Evolutionary conservation across 768 basidiomycete species (phyloP), one percentile per base, ranked within the genome.

Genomic region (Termitomyces sp.): DNA sequence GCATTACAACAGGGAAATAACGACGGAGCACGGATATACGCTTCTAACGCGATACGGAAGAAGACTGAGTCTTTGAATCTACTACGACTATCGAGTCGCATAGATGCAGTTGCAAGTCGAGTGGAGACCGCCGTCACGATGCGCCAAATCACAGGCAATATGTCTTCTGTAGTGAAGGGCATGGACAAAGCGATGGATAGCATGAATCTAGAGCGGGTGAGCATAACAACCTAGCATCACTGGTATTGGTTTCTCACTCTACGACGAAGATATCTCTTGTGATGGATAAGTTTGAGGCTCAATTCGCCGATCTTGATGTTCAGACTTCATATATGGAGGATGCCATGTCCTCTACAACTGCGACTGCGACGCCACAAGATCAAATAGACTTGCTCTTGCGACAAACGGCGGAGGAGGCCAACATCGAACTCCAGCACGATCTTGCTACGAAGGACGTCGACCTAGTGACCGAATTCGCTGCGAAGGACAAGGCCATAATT

Each of bases 171-270:
- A 3, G 97, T 99, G 49, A 88, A 87, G 69, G 96, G 95, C 38
- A 98, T 99, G 97, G 97, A 99, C 73, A 92, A 90, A 71, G 97
- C 97, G 4, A 98, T 99, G 97, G 91, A 97, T 68, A 91, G 82
- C 75, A 99, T 99, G 97, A 98, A 99, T 79, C 84, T 98, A 60
- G 97, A 99, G 69, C 83, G 89, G 72, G 96, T 97, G 69, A 70
- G 87, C 78, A 43, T n/a, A 40, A 7, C 49, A 38, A 38, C 38
- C 37, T 4, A 34, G 48, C 42, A 52, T 29, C 45, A 25, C 34
- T 34, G 50, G 42, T 5, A 56, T 38, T 52, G 5, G 34, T 53
- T 12, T 55, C 40, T 53, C 37, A 43, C 55, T 52, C 36, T 17
- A 38, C 31, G 15, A 36, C 34, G 25, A 71, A 98, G 96, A 98